phyloP scores from a whole-genome alignment of 306 rosid species.

The Quercus wislizeni region DNA sequence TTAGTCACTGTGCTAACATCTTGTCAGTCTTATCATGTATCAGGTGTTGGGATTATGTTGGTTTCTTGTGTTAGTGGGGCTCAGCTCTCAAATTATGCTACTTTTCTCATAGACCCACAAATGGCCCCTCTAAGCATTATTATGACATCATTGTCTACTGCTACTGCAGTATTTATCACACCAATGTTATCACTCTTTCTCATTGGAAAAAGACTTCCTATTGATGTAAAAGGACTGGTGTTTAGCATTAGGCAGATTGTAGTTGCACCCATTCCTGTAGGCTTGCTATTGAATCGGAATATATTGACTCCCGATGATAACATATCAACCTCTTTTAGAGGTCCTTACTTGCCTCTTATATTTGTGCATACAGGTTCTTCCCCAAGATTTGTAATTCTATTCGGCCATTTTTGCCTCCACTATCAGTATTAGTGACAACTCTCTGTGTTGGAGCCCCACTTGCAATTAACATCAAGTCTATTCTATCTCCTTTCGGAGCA shows the following conservation, averaged over 20 bases:
- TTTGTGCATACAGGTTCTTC: conserved; percentile 59
- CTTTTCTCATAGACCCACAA: conserved; percentile 79
- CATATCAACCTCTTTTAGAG: conserved; percentile 1
- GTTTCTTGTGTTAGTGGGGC: conserved; percentile 97
- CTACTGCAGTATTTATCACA: conserved; percentile 82
- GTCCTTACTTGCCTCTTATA: conserved; percentile 13
- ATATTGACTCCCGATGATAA: conserved; percentile 8
- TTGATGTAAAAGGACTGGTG: conserved; percentile 95
- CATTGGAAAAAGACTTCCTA: conserved; percentile 89
- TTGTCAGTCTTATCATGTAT: conserved; percentile 26
- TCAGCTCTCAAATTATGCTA: conserved; percentile 92
- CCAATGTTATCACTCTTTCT: conserved; percentile 79
- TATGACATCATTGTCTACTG: conserved; percentile 93
- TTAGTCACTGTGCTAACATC: conserved; percentile 29
- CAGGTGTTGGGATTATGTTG: conserved; percentile 92
- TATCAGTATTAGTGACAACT: conserved; percentile 82
- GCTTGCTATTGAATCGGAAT: conserved; percentile 83
- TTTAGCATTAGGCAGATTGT: conserved; percentile 91
- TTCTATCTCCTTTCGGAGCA: conserved; percentile 71
- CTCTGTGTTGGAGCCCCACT: conserved; percentile 97
- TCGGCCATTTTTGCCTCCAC: conserved; percentile 79
- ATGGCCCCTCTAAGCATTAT: conserved; percentile 94
- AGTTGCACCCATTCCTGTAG: conserved; percentile 73
- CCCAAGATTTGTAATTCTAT: conserved; percentile 65
- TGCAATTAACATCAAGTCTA: conserved; percentile 72